Conservation (phyloP, 225 moss, liverwort and hornwort genomes). For the Bryum argenteum region DNA sequence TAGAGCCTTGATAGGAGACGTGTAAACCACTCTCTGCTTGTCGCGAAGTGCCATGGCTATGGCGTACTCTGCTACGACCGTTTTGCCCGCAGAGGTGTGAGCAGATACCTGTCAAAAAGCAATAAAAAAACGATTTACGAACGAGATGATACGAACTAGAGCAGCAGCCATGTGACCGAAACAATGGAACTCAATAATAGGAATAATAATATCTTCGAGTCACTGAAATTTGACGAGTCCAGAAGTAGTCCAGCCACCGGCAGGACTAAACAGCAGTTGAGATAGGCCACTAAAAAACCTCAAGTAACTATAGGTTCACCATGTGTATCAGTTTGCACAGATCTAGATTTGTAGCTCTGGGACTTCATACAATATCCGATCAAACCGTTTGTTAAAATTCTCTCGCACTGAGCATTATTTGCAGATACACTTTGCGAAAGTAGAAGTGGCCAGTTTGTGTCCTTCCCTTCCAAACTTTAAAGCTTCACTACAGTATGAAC, state of each 20-base stretch:
- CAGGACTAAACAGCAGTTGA: not conserved
- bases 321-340: not conserved
- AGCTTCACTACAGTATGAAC: not conserved
- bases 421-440: too few relatives aligned
- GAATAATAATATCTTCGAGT: too few relatives aligned
- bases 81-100: conserved; percentile 98
- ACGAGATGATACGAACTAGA: not conserved
- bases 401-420: too few relatives aligned
- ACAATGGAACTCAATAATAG: too few relatives aligned
- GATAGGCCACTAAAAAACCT: not conserved
- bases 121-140: not conserved
- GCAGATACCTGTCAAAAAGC: conserved; percentile 74
- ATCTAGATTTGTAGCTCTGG: not conserved
- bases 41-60: conserved; percentile 97
- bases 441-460: not conserved
- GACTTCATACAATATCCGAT: not conserved
- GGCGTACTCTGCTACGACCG: conserved; percentile 97
- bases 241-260: conserved; percentile 2
- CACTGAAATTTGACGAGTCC: not conserved
- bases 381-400: not conserved
- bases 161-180: not conserved
- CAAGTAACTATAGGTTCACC: not conserved
- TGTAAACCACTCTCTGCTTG: conserved; percentile 97
- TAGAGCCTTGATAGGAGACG: conserved; percentile 95
- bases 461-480: not conserved